Conservation (phyloP, 2,329 filamentous ascomycete genomes). For the Talaromyces sp. region DNA sequence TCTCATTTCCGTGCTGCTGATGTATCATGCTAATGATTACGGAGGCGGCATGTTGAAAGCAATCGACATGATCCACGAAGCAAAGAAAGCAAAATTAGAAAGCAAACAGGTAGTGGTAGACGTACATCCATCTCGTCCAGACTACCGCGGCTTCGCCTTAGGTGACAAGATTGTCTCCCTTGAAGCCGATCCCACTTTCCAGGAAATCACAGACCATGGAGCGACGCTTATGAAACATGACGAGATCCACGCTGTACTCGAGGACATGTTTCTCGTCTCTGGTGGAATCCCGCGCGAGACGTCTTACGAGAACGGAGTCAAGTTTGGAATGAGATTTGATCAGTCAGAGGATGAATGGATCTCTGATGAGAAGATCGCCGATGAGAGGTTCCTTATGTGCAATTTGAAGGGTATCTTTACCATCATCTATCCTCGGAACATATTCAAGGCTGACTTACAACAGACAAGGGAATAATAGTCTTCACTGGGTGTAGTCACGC, state of each 20-base stretch:
- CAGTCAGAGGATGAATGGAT: slow-evolving; percentile 42
- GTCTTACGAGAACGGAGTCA: slow-evolving; percentile 49
- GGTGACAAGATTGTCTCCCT: slow-evolving; percentile 46
- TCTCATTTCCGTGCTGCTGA: neutral
- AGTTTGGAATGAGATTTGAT: slow-evolving; percentile 45
- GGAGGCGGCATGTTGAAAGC: slow-evolving; percentile 49
- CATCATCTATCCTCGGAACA: neutral
- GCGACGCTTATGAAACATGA: slow-evolving; percentile 38
- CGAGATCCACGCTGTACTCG: slow-evolving; percentile 46
- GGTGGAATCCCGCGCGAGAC: slow-evolving; percentile 52
- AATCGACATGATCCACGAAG: slow-evolving; percentile 47
- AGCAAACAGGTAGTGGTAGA: slow-evolving; percentile 41
- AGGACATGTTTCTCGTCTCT: slow-evolving; percentile 52
- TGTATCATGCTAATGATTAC: neutral
- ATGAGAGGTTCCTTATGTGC: slow-evolving; percentile 54
- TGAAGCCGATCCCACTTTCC: slow-evolving; percentile 52
- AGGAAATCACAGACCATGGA: slow-evolving; percentile 46
- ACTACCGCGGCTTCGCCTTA: slow-evolving; percentile 48
- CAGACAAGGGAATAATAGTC: slow-evolving; percentile 52
- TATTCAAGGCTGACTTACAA: neutral
- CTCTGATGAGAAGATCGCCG: slow-evolving; percentile 48
- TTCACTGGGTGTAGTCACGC: slow-evolving; percentile 57
- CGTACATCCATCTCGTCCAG: slow-evolving; percentile 52
- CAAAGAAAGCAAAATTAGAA: slow-evolving; percentile 29
- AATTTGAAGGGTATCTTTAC: slow-evolving; percentile 46